Base-by-base conservation (phyloP, 2,329 filamentous ascomycete genomes). In the Trichoderma harzianum region DNA sequence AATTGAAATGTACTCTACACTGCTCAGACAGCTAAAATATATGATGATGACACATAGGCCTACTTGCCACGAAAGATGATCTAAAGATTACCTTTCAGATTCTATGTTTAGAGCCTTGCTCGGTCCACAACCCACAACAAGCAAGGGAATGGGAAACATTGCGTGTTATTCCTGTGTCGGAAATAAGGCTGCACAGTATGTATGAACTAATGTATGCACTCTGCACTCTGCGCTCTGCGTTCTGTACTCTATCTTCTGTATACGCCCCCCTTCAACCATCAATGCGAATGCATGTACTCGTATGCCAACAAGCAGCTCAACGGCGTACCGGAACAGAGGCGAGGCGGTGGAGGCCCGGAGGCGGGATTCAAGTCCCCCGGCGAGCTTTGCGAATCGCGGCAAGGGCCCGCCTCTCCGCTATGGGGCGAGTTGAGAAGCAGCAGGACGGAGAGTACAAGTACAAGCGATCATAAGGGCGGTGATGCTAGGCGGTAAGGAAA, bases 311-410 rank as follows among this genome's bases (percentile, higher is more conserved):
- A 14, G 14, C 62, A 18, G n/a, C 32, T 14, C n/a, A 63, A 28
- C 21, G 30, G 60, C 30, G 43, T 26, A 24, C 47, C 64, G 64
- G 64, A 36, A 67, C 32, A 28, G 16, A 57, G 57, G 36, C 26
- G 39, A 67, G 64, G 64, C 64, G 64, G 64, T 67, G 51, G 64
- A 67, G 64, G 51, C 32, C 43, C 63, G 64, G 64, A 55, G 43
- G 43, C 63, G 63, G 62, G 39, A 65, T 24, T 65, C 26, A 28
- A 65, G 5, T 12, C 60, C 60, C 60, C 60, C 60, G 60, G 60
- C n/a, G 28, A 11, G 60, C 1, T 7, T 7, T 43, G 60, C 39
- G 36, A 51, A 39, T 21, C 16, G 14, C 43, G 16, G 26, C 62
- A 43, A 65, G 7, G 43, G 28, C 62, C 62, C 62, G 62, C 62